Evolutionary conservation across 2,329 filamentous ascomycete species (phyloP).

Genomic region (Coleophoma cylindrospora): DNA sequence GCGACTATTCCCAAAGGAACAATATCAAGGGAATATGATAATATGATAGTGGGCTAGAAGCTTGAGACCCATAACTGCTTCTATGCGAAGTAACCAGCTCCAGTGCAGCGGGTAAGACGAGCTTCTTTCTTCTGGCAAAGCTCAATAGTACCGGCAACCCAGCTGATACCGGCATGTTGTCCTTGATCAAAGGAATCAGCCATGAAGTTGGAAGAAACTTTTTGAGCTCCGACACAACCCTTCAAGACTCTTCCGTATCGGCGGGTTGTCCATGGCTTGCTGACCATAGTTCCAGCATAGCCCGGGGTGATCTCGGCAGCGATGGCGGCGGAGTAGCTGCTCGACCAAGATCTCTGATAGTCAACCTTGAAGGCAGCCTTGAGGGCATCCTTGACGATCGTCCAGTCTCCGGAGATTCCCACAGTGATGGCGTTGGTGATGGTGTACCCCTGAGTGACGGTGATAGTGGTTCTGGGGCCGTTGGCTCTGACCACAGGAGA

Average conservation of each 20-base stretch:
- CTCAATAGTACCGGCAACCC: background rate
- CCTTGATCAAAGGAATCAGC: background rate
- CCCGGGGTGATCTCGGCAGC: background rate
- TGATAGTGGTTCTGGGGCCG: background rate
- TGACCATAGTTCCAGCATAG: background rate
- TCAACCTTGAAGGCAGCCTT: background rate
- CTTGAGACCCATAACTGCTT: background rate
- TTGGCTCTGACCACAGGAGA: background rate
- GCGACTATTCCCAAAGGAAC: no score
- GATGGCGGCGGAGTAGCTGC: background rate
- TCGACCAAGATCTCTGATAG: background rate
- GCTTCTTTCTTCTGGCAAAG: background rate
- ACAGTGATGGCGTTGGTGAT: background rate
- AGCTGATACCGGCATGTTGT: background rate
- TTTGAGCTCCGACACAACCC: background rate
- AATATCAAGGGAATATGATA: no score
- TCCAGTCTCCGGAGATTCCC: background rate
- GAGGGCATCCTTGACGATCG: constrained; percentile 1
- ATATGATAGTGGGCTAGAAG: no score
- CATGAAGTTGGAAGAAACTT: background rate
- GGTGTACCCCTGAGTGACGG: background rate
- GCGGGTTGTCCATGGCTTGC: background rate
- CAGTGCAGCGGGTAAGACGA: background rate
- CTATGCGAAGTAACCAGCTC: background rate
- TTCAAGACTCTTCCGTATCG: background rate